Evolutionary conservation across 192 early-diverging fungal species (phyloP).

Genomic region (Backusella australiensis): DNA sequence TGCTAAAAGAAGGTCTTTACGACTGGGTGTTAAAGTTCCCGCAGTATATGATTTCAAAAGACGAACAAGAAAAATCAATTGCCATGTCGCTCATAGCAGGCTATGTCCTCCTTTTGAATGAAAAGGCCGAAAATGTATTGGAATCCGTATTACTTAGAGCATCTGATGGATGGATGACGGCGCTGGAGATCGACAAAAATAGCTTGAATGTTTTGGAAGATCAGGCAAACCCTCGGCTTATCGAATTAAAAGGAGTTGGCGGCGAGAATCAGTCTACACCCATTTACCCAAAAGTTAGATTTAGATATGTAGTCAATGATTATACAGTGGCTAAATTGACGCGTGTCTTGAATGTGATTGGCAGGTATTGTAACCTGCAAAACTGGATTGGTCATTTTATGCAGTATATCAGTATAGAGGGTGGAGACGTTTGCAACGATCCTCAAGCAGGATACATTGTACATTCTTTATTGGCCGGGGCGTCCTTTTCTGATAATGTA

Average conservation of each 20-base stretch:
- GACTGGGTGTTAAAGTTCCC: constrained; percentile 33
- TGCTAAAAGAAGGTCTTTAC: constrained; percentile 38
- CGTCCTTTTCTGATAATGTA: background rate
- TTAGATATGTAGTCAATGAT: constrained; percentile 32
- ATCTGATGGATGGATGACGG: constrained; percentile 36
- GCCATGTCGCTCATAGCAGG: constrained; percentile 34
- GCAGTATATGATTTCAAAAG: constrained; percentile 29
- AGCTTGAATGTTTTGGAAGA: constrained; percentile 34
- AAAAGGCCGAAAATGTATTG: constrained; percentile 29
- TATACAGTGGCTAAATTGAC: constrained; percentile 11
- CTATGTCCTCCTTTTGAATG: constrained; percentile 26
- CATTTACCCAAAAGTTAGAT: constrained; percentile 27
- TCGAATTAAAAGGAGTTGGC: constrained; percentile 10
- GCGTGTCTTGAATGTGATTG: constrained; percentile 29
- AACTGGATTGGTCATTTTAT: constrained; percentile 37
- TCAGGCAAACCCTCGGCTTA: constrained; percentile 8
- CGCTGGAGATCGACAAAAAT: constrained; percentile 36
- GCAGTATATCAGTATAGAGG: constrained; percentile 16
- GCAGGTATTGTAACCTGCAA: constrained; percentile 22
- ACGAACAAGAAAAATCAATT: constrained; percentile 34
- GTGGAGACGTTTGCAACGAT: constrained; percentile 7
- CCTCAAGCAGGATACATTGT: constrained; percentile 36
- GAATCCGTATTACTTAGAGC: constrained; percentile 22
- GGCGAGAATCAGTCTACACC: background rate
- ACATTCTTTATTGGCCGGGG: constrained; percentile 35